These are phyloP conservation scores for Dioscorea dumetorum DNA, from an alignment of 106 monocot species.

Conservation along the genomic window DNA sequence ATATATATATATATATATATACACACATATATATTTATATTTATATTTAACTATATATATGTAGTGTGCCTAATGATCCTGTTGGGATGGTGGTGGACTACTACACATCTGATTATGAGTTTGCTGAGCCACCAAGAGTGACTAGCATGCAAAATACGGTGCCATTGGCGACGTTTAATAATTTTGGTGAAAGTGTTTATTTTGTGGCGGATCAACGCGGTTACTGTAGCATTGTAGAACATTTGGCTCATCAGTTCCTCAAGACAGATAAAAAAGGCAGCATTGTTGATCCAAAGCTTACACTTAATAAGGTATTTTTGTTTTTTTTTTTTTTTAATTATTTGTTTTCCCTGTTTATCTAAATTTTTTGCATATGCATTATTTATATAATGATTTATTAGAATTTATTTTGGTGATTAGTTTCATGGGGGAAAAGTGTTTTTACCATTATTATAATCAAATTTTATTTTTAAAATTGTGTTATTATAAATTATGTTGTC, in stretches of 20 bases:
- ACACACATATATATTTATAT: neutral
- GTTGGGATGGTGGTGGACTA: conserved; percentile 70
- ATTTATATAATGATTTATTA: no score
- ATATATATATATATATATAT: neutral
- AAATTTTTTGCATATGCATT: no score
- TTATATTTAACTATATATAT: neutral
- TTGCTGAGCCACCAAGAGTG: conserved; percentile 71
- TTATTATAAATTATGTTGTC: neutral
- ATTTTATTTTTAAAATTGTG: neutral
- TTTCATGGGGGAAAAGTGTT: no score
- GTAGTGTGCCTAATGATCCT: conserved; percentile 38
- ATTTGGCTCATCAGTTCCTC: conserved; percentile 45
- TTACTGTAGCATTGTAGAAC: conserved; percentile 37
- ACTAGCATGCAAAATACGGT: conserved; percentile 69
- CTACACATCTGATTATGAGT: conserved; percentile 63
- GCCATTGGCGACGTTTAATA: conserved; percentile 49
- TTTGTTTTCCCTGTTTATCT: neutral
- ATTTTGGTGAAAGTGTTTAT: conserved; percentile 49
- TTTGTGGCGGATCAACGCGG: conserved; percentile 69
- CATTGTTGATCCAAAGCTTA: conserved; percentile 35
- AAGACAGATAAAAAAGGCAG: conserved; percentile 13
- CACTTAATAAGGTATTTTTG: conserved; percentile 39
- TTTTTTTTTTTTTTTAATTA: neutral
- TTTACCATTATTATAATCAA: neutral
- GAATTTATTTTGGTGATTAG: no score